These are phyloP conservation scores for Puccinia hordei DNA, from an alignment of 1,284 basidiomycete species.

Conservation along the genomic window DNA sequence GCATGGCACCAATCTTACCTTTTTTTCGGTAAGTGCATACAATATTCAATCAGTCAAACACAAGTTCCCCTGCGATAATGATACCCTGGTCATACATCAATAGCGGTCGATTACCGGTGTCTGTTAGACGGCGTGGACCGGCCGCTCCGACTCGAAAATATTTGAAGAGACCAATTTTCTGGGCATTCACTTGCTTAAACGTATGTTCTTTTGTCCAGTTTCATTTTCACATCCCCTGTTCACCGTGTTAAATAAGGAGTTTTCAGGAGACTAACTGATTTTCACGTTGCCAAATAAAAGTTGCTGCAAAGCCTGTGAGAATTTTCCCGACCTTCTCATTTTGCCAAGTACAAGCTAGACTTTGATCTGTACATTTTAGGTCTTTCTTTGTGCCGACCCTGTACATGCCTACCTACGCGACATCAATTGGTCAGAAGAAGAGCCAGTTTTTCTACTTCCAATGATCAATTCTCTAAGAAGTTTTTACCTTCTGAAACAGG, in stretches of 20 bases:
- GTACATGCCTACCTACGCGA: slow-evolving; percentile 40
- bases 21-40: slow-evolving; percentile 37
- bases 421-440: slow-evolving; percentile 29
- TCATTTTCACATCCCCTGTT: neutral
- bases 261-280: neutral
- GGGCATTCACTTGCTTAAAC: slow-evolving; percentile 38
- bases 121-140: slow-evolving; percentile 14
- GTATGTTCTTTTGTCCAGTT: slow-evolving; percentile 5
- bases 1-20: slow-evolving; percentile 22
- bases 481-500: slow-evolving; percentile 10
- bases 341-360: neutral
- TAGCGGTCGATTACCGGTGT: slow-evolving; percentile 21
- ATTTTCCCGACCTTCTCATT: neutral
- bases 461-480: neutral
- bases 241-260: neutral
- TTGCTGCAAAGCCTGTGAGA: slow-evolving; percentile 36
- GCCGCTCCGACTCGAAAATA: slow-evolving; percentile 4
- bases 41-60: no score
- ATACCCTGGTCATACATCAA: neutral
- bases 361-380: neutral
- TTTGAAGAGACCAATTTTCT: slow-evolving; percentile 37
- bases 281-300: neutral
- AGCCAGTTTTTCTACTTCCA: no score
- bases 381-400: slow-evolving; percentile 38
- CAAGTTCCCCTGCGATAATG: no score